These are phyloP conservation scores for Syzygium oleosum DNA, from an alignment of 345 rosid species.

Conservation along the genomic window DNA sequence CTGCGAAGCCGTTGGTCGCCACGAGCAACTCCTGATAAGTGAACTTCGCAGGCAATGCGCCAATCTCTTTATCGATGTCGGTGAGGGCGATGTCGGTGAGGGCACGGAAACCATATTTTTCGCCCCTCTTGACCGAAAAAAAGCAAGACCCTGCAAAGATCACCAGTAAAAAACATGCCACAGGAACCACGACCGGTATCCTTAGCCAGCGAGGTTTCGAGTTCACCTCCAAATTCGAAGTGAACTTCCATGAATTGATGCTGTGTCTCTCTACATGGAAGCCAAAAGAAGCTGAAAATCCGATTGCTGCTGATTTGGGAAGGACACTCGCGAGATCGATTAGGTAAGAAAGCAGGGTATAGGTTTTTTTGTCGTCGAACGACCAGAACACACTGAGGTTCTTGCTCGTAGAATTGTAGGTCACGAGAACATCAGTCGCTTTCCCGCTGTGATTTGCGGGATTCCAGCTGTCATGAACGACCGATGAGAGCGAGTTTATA, in stretches of 20 bases:
- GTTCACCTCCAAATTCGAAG: not conserved
- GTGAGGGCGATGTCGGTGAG: too few species aligned
- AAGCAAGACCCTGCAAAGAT: not conserved
- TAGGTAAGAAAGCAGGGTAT: not conserved
- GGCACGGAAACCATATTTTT: not conserved
- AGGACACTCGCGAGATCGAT: not conserved
- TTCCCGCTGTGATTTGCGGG: not conserved
- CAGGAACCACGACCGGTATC: not conserved
- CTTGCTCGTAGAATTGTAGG: not conserved
- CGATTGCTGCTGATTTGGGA: not conserved
- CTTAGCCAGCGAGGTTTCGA: not conserved
- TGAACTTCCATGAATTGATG: not conserved
- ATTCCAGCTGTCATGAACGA: not conserved
- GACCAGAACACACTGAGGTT: not conserved
- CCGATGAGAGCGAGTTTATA: rapidly evolving
- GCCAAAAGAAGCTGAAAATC: not conserved
- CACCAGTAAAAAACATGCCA: not conserved
- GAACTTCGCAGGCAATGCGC: too few species aligned
- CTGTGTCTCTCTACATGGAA: not conserved
- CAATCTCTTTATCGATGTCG: not conserved
- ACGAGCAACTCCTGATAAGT: too few species aligned
- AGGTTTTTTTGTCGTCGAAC: not conserved
- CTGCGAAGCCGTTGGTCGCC: too few species aligned
- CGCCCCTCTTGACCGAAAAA: not conserved
- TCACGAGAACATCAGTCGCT: not conserved